Base-by-base conservation (phyloP, 257 asterid species). In the Nemophila menziesii region DNA sequence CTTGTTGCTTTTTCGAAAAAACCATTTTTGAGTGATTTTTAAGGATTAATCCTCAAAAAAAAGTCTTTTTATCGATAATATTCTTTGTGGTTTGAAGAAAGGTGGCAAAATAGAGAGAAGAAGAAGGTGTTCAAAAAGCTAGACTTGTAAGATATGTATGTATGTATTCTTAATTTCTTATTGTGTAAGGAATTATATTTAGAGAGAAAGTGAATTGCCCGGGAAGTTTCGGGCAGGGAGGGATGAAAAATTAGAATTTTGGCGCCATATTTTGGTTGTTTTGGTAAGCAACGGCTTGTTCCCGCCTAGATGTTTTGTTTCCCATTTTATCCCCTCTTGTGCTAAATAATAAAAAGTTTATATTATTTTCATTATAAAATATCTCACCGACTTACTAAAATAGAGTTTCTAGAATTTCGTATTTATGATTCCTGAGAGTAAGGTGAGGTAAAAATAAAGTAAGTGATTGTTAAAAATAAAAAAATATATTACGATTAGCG, bases 261-360 rank as follows among this genome's bases (percentile, higher is more conserved):
- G 74, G 70, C 80, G 78, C 84, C 66, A 63, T 10, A 34, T 66
- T 48, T 43, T 61, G 33, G 55, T 66, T 39, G 49, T n/a, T 51
- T 52, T 16, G 9, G 56, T 9, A 37, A 43, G 39, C 78, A 72
- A 76, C 86, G 81, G 53, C 36, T 45, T 39, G 8, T 55, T 55
- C 53, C 60, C 60, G 60, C 60, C 47, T 11, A 36, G 16, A 16
- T 38, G 5, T 50, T 39, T 3, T 18, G 4, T 26, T 8, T 16
- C 36, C 36, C 36, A 29, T 13, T 29, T 2, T 29, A 24, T 9
- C 33, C n/a, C n/a, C n/a, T n/a, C n/a, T n/a, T n/a, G n/a, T n/a
- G n/a, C n/a, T n/a, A n/a, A n/a, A n/a, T n/a, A n/a, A n/a, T n/a
- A n/a, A n/a, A n/a, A n/a, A n/a, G n/a, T n/a, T n/a, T n/a, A n/a